These are phyloP conservation scores for Pistacia integerrima DNA, from an alignment of 345 rosid species.

Conservation along the genomic window DNA sequence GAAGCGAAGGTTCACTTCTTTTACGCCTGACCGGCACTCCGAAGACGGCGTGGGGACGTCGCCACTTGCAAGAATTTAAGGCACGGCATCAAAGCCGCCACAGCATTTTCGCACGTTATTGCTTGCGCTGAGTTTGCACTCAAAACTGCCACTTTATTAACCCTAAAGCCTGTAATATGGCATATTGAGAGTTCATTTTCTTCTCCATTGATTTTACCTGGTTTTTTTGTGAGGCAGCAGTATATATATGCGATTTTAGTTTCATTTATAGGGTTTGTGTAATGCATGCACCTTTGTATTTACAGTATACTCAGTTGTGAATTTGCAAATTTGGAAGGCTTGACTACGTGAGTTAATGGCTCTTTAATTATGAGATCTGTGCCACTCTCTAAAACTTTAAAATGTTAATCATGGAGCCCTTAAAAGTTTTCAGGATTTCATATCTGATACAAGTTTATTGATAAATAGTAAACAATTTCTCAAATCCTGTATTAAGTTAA, in stretches of 20 bases:
- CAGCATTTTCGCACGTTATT: background rate
- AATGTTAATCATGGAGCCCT: too few relatives aligned
- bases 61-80: background rate
- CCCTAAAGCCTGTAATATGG: background rate
- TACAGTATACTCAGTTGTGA: background rate
- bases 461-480: too few relatives aligned
- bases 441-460: too few relatives aligned
- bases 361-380: too few relatives aligned
- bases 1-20: conserved; percentile 9
- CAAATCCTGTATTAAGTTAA: background rate
- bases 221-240: too few relatives aligned
- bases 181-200: background rate
- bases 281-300: background rate
- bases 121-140: conserved; percentile 2
- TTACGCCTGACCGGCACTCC: conserved; percentile 4
- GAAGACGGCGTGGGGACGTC: background rate
- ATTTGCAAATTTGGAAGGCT: background rate
- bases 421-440: too few relatives aligned
- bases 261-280: too few relatives aligned
- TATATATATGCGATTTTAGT: too few relatives aligned
- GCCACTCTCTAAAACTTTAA: too few relatives aligned
- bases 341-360: background rate
- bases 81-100: conserved; percentile 7
- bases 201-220: background rate
- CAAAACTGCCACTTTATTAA: background rate